Base-by-base conservation (phyloP, 2,329 filamentous ascomycete species). In the Pyrenophora teres region DNA sequence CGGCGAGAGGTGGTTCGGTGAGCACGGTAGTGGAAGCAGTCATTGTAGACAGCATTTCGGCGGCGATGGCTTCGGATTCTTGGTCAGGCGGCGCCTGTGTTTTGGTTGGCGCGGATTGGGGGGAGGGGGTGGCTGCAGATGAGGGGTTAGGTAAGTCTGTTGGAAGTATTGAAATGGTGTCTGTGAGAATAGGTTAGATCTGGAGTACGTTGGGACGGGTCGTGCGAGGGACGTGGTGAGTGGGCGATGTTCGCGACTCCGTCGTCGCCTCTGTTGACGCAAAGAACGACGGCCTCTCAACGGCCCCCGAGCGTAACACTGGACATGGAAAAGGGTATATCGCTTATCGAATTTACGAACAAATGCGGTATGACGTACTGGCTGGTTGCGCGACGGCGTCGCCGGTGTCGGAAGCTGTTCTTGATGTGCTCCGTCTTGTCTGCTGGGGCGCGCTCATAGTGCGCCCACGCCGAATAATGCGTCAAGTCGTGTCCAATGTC, bases 41-140 rank as follows among this genome's bases (percentile, higher is more conserved):
- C 33, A 69, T 59, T 18, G 65, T 56, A 35, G 62, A 59, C 21
- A 71, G 54, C 53, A 71, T 68, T 18, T 54, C 45, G 33, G 63
- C 52, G 18, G 58, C 56, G 36, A 56, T 53, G 18, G 52, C 47
- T 10, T 56, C 41, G 23, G 56, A 40, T 25, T 54, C 57, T 35
- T 56, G 51, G 41, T 45, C 40, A 49, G 54, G 52, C 38, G 60
- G 44, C 40, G 52, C 46, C 9, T 57, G 47, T 40, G 56, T 40
- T 30, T 59, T 55, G 45, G 62, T 55, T 36, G 59, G 56, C 47
- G 59, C 62, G 45, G 59, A 43, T 31, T 46, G 53, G 42, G 43
- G 54, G 38, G 63, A 87, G 85, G 63, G 74, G 71, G 54, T 75
- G 62, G 46, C 68, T 64, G 59, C 83, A 82, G 57, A 56, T 38